phyloP scores from a whole-genome alignment of 495 filamentous ascomycete genomes.

The Venustampulla echinocandica region DNA sequence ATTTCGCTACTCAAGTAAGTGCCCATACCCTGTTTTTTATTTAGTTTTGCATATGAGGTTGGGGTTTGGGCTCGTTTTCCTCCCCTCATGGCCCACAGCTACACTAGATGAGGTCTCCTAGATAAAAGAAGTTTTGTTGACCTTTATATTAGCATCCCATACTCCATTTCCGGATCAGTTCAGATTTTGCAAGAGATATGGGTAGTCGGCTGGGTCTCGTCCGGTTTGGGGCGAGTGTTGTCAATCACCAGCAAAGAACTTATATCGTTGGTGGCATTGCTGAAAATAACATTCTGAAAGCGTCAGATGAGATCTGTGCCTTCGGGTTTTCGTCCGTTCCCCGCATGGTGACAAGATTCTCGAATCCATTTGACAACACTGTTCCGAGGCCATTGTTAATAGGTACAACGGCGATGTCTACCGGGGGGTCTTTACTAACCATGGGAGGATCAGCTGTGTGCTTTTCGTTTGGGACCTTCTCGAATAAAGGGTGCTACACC shows the following conservation, averaged over 20 bases:
- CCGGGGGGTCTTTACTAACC: slow-evolving; percentile 41
- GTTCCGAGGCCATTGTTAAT: slow-evolving; percentile 45
- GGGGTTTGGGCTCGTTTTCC: too few relatives aligned
- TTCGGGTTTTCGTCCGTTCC: background rate
- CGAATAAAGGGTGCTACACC: slow-evolving; percentile 51
- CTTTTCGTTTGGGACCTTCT: slow-evolving; percentile 78
- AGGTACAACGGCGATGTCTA: slow-evolving; percentile 44
- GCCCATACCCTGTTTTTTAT: too few relatives aligned
- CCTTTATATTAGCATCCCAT: slow-evolving; percentile 9
- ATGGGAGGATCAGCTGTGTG: slow-evolving; percentile 80
- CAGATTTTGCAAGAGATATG: background rate
- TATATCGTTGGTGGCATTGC: slow-evolving; percentile 44
- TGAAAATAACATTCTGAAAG: slow-evolving; percentile 17
- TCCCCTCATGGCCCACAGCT: too few relatives aligned
- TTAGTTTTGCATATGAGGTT: too few relatives aligned
- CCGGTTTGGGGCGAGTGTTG: slow-evolving; percentile 30
- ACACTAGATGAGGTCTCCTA: too few relatives aligned
- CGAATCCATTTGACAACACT: background rate
- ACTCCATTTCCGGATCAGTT: slow-evolving; percentile 9
- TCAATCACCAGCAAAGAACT: slow-evolving; percentile 20
- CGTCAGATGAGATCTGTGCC: slow-evolving; percentile 9
- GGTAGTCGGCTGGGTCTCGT: slow-evolving; percentile 4
- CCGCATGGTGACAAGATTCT: background rate
- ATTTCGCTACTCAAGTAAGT: background rate
- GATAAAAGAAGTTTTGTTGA: too few relatives aligned